These are phyloP conservation scores for Penicillium griseofulvum DNA, from an alignment of 2,329 filamentous ascomycete species.

Conservation along the genomic window DNA sequence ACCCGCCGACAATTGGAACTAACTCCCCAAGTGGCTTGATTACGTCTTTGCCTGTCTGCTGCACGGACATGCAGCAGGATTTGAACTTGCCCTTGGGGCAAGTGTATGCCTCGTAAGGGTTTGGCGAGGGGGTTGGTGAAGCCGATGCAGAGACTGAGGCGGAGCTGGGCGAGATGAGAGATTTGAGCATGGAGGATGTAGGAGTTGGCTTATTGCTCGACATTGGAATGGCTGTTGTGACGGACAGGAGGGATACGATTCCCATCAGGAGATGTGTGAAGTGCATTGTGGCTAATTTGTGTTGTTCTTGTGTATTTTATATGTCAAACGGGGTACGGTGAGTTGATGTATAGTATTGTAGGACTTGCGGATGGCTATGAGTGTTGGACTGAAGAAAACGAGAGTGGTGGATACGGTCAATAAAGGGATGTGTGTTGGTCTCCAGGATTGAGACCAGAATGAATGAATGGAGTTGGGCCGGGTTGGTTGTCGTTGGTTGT, in stretches of 20 bases:
- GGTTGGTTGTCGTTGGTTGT: conserved; percentile 5
- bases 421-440: not conserved
- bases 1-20: conserved; percentile 20
- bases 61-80: conserved; percentile 27
- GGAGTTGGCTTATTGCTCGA: conserved; percentile 1
- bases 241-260: conserved; percentile 11
- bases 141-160: conserved; percentile 2
- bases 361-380: not conserved
- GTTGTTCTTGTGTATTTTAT: not conserved
- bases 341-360: not conserved
- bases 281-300: conserved; percentile 8
- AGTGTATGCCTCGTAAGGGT: conserved; percentile 14
- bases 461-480: conserved; percentile 18
- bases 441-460: not conserved
- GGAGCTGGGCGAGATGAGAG: conserved; percentile 4
- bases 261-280: conserved; percentile 10
- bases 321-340: not conserved
- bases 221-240: conserved; percentile 15
- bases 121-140: conserved; percentile 9
- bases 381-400: not conserved
- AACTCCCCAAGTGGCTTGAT: conserved; percentile 18
- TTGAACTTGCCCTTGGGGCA: conserved; percentile 27
- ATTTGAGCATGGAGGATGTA: not conserved
- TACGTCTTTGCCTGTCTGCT: conserved; percentile 15
- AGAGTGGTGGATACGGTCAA: too few relatives aligned